phyloP scores from a whole-genome alignment of 2,329 filamentous ascomycete species.

The Podosphaera xanthii region DNA sequence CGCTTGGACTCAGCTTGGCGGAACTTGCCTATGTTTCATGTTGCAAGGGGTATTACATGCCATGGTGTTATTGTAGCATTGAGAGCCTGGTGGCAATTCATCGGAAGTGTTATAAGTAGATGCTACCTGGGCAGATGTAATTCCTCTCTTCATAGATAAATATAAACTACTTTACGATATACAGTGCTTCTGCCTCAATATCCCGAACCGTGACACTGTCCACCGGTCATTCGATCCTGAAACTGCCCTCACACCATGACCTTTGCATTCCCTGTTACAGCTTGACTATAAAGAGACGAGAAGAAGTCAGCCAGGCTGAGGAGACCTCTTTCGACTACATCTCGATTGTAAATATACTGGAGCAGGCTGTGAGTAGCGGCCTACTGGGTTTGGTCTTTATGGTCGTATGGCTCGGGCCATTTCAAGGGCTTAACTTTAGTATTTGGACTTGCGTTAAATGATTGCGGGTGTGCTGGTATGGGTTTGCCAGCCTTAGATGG shows the following conservation, averaged over 20 bases:
- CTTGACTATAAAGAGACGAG: background rate
- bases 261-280: background rate
- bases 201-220: no score
- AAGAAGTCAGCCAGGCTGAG: background rate
- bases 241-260: background rate
- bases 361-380: background rate
- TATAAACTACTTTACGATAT: no score
- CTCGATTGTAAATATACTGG: background rate
- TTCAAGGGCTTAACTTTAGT: background rate
- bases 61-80: no score
- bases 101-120: no score
- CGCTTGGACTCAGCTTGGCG: no score
- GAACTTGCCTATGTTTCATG: no score
- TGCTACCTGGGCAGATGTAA: no score
- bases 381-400: background rate
- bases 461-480: background rate
- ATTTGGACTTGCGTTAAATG: background rate
- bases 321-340: background rate
- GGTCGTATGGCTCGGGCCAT: background rate
- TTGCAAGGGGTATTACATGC: no score
- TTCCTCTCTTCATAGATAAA: no score
- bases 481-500: background rate
- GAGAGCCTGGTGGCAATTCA: no score
- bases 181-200: no score
- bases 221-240: background rate